Evolutionary conservation across 495 filamentous ascomycete species (phyloP).

Genomic region (Penicillium diatomitis): DNA sequence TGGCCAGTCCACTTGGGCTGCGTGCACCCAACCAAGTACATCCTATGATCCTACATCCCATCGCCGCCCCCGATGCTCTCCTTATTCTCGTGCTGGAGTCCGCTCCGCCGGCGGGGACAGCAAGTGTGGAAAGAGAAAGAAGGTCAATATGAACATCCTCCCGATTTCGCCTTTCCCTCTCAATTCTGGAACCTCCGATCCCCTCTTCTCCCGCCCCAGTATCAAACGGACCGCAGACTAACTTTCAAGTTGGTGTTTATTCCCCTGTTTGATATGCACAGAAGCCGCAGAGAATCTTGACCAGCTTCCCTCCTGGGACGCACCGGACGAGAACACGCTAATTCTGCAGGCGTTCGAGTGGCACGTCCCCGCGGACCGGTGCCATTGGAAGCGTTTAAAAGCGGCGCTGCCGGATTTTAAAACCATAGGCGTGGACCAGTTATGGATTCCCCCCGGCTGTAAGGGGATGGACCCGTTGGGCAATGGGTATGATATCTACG

Average conservation of each 20-base stretch:
- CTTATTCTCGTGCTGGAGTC: constrained; percentile 1
- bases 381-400: constrained; percentile 55
- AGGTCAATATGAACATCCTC: background rate
- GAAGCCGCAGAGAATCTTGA: constrained; percentile 22
- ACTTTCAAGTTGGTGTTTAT: too few relatives aligned
- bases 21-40: too few relatives aligned
- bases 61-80: background rate
- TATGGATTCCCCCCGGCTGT: constrained; percentile 69
- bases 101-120: constrained; percentile 1
- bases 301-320: constrained; percentile 25
- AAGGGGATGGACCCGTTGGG: constrained; percentile 54
- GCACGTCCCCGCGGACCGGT: constrained; percentile 56
- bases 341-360: constrained; percentile 71
- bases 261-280: background rate
- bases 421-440: constrained; percentile 51
- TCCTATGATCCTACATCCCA: too few relatives aligned
- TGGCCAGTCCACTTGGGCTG: too few relatives aligned
- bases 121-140: constrained; percentile 3
- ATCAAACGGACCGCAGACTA: too few relatives aligned
- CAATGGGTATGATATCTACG: constrained; percentile 73
- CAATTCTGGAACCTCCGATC: too few relatives aligned
- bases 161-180: too few relatives aligned
- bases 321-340: constrained; percentile 42
- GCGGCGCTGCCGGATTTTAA: constrained; percentile 46
- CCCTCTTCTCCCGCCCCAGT: too few relatives aligned